A percentile compares a stretch with the other conserved stretches of the same genome.
Conservation (phyloP, 1,284 basidiomycete species). For the Irpex sp. region DNA sequence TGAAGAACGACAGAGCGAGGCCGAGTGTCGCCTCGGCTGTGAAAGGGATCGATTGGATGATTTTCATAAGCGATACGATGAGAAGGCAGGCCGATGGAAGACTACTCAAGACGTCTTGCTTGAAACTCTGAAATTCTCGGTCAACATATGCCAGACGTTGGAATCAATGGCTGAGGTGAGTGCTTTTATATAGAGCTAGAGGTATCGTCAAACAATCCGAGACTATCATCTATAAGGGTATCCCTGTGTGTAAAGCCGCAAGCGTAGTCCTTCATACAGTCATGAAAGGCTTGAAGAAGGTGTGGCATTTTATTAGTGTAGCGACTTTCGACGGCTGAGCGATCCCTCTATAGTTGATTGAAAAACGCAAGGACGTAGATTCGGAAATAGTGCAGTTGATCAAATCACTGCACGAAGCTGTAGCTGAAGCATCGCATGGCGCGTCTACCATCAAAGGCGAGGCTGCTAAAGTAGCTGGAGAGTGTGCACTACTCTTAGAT, state of each 20-base stretch:
- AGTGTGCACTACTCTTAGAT: background rate
- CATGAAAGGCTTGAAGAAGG: background rate
- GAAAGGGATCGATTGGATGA: background rate
- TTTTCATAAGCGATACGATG: background rate
- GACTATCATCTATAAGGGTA: background rate
- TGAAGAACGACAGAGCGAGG: background rate
- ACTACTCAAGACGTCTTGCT: background rate
- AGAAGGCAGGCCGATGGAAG: background rate
- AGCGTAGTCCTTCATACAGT: background rate
- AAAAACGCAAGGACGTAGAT: background rate
- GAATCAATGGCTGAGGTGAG: background rate
- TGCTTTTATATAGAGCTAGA: background rate
- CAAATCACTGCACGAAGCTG: background rate
- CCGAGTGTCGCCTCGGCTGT: background rate
- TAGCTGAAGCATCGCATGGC: background rate
- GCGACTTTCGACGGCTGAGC: background rate
- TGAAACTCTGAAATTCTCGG: background rate
- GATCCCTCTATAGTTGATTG: background rate
- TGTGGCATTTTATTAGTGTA: background rate
- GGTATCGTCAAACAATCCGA: background rate
- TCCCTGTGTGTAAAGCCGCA: background rate
- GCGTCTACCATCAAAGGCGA: background rate
- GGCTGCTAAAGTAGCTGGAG: background rate
- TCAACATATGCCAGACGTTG: background rate
- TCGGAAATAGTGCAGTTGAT: background rate